These are phyloP conservation scores for Tympanopsis confertula DNA, from an alignment of 2,329 filamentous ascomycete species.

Conservation along the genomic window DNA sequence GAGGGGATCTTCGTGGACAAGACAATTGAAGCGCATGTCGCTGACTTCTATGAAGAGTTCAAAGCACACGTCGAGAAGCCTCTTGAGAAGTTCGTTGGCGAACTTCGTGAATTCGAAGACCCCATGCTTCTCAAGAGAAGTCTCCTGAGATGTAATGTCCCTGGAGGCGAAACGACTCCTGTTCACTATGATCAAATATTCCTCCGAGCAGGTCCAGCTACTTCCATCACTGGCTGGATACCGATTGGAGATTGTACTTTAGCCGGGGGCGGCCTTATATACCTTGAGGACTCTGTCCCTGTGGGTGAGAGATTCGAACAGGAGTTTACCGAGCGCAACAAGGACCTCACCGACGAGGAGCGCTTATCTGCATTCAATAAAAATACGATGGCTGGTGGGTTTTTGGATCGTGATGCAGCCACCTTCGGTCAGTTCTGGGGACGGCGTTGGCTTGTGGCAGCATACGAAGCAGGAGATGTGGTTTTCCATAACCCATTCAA, in stretches of 20 bases:
- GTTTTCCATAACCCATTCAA: too few species aligned
- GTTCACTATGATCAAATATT: conserved; percentile 52
- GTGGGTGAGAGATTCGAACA: too few species aligned
- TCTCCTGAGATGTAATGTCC: conserved; percentile 42
- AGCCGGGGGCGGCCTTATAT: conserved; percentile 45
- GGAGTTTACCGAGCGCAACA: too few species aligned
- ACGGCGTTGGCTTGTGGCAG: too few species aligned
- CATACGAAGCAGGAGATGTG: too few species aligned
- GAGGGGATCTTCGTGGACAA: conserved; percentile 29
- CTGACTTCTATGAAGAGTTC: conserved; percentile 42
- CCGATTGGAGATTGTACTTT: conserved; percentile 40
- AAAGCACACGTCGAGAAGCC: conserved; percentile 28
- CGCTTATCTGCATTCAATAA: too few species aligned
- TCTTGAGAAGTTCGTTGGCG: too few species aligned
- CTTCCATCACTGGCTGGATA: conserved; percentile 43
- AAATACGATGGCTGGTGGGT: too few species aligned
- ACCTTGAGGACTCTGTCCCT: conserved; percentile 45
- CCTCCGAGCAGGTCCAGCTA: conserved; percentile 38
- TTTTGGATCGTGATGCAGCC: too few species aligned
- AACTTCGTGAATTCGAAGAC: too few species aligned
- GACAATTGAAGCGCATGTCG: conserved; percentile 39
- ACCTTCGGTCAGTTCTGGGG: too few species aligned
- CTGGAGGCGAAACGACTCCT: conserved; percentile 42
- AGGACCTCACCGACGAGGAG: too few species aligned
- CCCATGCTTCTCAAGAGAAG: conserved; percentile 33